phyloP scores from a whole-genome alignment of 306 rosid species.

The Prinsepia uniflora region DNA sequence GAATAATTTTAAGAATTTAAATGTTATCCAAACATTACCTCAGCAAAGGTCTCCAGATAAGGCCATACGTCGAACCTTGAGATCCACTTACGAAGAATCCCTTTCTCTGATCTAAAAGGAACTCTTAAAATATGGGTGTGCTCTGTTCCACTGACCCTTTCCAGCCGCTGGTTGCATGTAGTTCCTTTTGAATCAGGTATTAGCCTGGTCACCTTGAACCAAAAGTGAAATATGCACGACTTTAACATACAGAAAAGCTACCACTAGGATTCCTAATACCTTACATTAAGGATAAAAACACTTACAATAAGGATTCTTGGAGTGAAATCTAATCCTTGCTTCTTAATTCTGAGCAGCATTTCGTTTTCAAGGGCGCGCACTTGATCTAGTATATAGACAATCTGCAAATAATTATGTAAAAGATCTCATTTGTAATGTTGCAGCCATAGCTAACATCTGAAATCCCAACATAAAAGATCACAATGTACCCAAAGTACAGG shows the following conservation, averaged over 20 bases:
- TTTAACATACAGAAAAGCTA: background rate
- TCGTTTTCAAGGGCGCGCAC: constrained; percentile 79
- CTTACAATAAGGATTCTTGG: constrained; percentile 73
- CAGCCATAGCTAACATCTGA: background rate
- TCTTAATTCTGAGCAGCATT: constrained; percentile 62
- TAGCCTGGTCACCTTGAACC: constrained; percentile 48
- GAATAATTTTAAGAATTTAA: constrained; percentile 1
- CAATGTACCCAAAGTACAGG: background rate
- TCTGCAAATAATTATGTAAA: constrained; percentile 33
- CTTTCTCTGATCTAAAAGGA: constrained; percentile 57
- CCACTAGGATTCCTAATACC: background rate
- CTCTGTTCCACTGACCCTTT: constrained; percentile 82
- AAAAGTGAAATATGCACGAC: background rate
- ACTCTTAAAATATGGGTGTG: constrained; percentile 78
- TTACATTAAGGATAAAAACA: background rate
- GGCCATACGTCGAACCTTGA: constrained; percentile 87
- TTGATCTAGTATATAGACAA: constrained; percentile 81
- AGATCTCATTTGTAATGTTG: background rate
- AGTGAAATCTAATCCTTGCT: constrained; percentile 61
- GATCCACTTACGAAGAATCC: constrained; percentile 61
- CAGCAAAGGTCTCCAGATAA: constrained; percentile 81
- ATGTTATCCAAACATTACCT: constrained; percentile 43
- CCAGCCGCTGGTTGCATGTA: constrained; percentile 89
- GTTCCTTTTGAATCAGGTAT: constrained; percentile 54
- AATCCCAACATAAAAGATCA: background rate